Evolutionary conservation across 306 rosid species (phyloP), one percentile per base, ranked within the genome.

Genomic region (Gastrolobium villosum): DNA sequence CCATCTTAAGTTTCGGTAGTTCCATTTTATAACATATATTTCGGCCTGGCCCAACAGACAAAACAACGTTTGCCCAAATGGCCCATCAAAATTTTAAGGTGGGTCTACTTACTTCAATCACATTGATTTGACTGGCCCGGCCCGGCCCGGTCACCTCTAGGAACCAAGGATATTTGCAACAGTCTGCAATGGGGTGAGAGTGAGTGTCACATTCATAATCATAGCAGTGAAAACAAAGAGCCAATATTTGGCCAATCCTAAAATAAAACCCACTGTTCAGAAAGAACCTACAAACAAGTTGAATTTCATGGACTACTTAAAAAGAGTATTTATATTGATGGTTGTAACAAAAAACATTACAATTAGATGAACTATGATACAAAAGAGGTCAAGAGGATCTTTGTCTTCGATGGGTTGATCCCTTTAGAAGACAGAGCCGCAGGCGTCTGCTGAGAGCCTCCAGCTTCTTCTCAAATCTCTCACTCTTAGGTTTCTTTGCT

Each of bases 371-470:
- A 46, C 34, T 28, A 44, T 82, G 75, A 30, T 70, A 78, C 85
- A 71, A 28, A 48, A 30, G 41, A 8, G 72, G 76, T 83, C 87
- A 89, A 32, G 88, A 88, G 65, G 90, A 81, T 44, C 59, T 62
- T 39, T 86, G 85, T 67, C 93, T 87, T 82, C 81, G 72, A 78
- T 89, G 95, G 76, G 72, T 84, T 59, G 86, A 87, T 82, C 95
- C 86, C 86, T 82, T 91, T 45, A 84, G 83, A 83, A 93, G 89
- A 90, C 93, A 88, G 52, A 63, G 95, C 77, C 95, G 82, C 55
- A 93, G 84, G 26, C 93, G 92, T 85, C 88, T 91, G 77, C 98
- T 82, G n/a, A 93, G 91, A 55, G 92, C 97, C 85, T 88, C 97
- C 57, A 93, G 81, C 83, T 86, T 93, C 83, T 86, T 93, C 71